Evolutionary conservation across 495 filamentous ascomycete genomes (phyloP).

Genomic region (Pseudoneurospora amorphoporcata): DNA sequence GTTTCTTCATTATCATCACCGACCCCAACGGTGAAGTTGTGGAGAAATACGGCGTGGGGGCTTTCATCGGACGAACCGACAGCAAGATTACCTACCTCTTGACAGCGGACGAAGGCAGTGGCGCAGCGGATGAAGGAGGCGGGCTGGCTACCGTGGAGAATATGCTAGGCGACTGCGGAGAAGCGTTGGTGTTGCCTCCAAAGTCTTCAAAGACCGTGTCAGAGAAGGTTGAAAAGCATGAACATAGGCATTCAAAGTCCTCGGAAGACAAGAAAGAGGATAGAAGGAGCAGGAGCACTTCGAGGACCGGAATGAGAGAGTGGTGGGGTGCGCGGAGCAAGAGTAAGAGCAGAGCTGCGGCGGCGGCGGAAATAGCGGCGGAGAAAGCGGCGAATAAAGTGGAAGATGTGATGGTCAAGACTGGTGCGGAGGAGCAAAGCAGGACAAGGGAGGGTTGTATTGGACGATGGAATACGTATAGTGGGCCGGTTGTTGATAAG

Average conservation of each 20-base stretch:
- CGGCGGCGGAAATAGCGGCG: neutral
- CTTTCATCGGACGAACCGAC: conserved; percentile 47
- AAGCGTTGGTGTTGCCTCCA: conserved; percentile 18
- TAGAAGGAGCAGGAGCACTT: conserved; percentile 8
- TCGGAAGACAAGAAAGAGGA: conserved; percentile 4
- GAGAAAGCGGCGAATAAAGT: neutral
- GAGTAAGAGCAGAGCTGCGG: neutral
- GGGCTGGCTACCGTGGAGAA: conserved; percentile 46
- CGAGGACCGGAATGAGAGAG: conserved; percentile 18
- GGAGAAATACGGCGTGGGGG: conserved; percentile 41
- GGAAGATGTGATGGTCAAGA: neutral
- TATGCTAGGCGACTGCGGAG: conserved; percentile 35
- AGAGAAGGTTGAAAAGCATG: neutral
- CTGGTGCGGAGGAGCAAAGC: neutral
- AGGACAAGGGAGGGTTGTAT: conserved; percentile 36
- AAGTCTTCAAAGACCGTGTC: neutral
- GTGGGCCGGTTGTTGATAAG: conserved; percentile 27
- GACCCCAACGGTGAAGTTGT: conserved; percentile 37
- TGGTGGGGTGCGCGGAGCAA: neutral
- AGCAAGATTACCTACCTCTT: conserved; percentile 50
- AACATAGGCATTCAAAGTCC: neutral
- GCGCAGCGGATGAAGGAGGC: conserved; percentile 43
- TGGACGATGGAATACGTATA: conserved; percentile 45
- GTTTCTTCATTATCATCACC: conserved; percentile 42
- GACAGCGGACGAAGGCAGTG: conserved; percentile 36